phyloP scores from a whole-genome alignment of 1,139 yeast species.

The Geotrichum europaeum region DNA sequence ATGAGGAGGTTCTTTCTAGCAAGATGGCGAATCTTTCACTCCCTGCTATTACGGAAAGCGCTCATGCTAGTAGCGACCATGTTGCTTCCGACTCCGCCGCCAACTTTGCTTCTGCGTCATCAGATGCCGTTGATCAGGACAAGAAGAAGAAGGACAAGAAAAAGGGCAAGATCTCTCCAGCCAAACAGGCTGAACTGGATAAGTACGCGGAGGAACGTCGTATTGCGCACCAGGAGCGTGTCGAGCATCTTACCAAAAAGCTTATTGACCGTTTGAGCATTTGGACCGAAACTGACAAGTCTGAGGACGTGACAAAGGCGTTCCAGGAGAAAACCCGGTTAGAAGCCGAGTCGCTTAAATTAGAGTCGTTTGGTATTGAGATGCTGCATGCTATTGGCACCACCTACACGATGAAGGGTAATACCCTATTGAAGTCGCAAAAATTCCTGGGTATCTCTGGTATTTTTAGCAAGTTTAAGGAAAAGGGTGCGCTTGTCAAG shows the following conservation, averaged over 20 bases:
- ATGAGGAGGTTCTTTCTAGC: constrained; percentile 3
- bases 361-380: constrained; percentile 92
- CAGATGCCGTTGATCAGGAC: constrained; percentile 27
- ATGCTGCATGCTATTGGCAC: constrained; percentile 81
- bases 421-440: constrained; percentile 57
- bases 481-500: constrained; percentile 78
- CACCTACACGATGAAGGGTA: constrained; percentile 64
- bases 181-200: constrained; percentile 58
- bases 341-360: constrained; percentile 82
- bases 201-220: constrained; percentile 75
- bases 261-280: constrained; percentile 63
- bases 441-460: constrained; percentile 80
- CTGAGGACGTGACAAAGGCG: constrained; percentile 58
- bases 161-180: constrained; percentile 44
- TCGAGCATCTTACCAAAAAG: constrained; percentile 56
- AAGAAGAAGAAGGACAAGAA: constrained; percentile 31
- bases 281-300: constrained; percentile 79
- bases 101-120: neutral
- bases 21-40: constrained; percentile 7
- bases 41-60: constrained; percentile 3
- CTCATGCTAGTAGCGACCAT: neutral
- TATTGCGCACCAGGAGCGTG: constrained; percentile 64
- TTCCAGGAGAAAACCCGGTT: constrained; percentile 65
- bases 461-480: constrained; percentile 74
- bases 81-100: neutral